phyloP scores from a whole-genome alignment of 2,329 filamentous ascomycete genomes.

The Ceratocystis destructans region DNA sequence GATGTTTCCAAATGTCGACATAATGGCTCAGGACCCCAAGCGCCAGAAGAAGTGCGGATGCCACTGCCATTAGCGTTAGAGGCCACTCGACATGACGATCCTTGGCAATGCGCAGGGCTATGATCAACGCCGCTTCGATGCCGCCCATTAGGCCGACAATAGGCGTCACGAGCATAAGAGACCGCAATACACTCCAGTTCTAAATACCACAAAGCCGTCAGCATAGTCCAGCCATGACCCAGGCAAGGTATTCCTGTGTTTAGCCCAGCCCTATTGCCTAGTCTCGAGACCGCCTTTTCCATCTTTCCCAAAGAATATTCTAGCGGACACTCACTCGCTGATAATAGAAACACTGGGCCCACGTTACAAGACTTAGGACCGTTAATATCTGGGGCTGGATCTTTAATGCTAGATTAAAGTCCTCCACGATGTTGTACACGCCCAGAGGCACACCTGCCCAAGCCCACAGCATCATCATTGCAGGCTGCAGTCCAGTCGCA shows the following conservation, averaged over 20 bases:
- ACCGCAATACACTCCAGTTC: conserved; percentile 39
- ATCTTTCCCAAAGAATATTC: too few species aligned
- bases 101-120: conserved; percentile 38
- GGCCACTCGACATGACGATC: conserved; percentile 42
- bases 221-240: neutral
- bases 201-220: conserved; percentile 22
- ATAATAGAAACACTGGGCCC: conserved; percentile 34
- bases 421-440: conserved; percentile 32
- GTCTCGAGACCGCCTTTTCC: neutral
- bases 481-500: conserved; percentile 49
- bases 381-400: conserved; percentile 34
- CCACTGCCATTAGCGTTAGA: conserved; percentile 49
- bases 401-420: conserved; percentile 31
- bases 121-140: conserved; percentile 45
- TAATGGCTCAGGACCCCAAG: conserved; percentile 56
- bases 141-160: conserved; percentile 45
- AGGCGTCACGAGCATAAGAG: conserved; percentile 34
- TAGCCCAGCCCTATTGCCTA: neutral
- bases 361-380: conserved; percentile 31
- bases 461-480: conserved; percentile 62
- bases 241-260: neutral
- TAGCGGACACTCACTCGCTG: conserved; percentile 25
- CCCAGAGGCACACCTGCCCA: conserved; percentile 54
- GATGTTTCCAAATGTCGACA: conserved; percentile 52
- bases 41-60: conserved; percentile 49